Evolutionary conservation across 2,329 filamentous ascomycete species (phyloP).

Genomic region (Coniochaeta sp.): DNA sequence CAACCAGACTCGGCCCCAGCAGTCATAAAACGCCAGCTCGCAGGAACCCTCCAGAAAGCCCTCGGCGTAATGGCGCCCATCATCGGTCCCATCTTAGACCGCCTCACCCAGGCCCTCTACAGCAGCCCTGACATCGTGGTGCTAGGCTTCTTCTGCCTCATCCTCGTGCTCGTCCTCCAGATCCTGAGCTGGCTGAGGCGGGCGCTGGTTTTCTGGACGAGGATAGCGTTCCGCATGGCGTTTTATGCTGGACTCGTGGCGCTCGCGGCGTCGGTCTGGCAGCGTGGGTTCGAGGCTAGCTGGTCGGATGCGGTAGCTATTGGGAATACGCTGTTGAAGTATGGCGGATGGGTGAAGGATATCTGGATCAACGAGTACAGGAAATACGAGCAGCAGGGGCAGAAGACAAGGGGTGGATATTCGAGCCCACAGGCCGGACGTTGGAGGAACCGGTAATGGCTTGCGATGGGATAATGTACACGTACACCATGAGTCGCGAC

Average conservation of each 20-base stretch:
- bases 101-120: slow-evolving; percentile 25
- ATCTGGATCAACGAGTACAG: slow-evolving; percentile 52
- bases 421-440: neutral
- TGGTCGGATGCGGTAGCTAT: slow-evolving; percentile 46
- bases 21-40: slow-evolving; percentile 25
- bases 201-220: slow-evolving; percentile 69
- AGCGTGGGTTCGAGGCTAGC: slow-evolving; percentile 59
- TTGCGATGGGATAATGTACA: no score
- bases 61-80: slow-evolving; percentile 27
- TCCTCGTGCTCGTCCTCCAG: slow-evolving; percentile 55
- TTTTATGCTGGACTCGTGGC: slow-evolving; percentile 56
- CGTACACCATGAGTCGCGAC: neutral
- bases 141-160: slow-evolving; percentile 39
- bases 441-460: slow-evolving; percentile 1
- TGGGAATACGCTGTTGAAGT: slow-evolving; percentile 34
- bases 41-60: slow-evolving; percentile 18
- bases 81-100: slow-evolving; percentile 34
- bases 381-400: slow-evolving; percentile 41
- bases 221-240: slow-evolving; percentile 52
- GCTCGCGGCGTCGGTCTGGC: slow-evolving; percentile 49
- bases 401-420: neutral
- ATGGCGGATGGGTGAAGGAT: slow-evolving; percentile 39
- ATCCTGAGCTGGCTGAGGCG: slow-evolving; percentile 64
- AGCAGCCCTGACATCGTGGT: slow-evolving; percentile 34
- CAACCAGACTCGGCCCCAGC: slow-evolving; percentile 37